Evolutionary conservation across 2,329 filamentous ascomycete species (phyloP).

Genomic region (Stemphylium vesicarium): DNA sequence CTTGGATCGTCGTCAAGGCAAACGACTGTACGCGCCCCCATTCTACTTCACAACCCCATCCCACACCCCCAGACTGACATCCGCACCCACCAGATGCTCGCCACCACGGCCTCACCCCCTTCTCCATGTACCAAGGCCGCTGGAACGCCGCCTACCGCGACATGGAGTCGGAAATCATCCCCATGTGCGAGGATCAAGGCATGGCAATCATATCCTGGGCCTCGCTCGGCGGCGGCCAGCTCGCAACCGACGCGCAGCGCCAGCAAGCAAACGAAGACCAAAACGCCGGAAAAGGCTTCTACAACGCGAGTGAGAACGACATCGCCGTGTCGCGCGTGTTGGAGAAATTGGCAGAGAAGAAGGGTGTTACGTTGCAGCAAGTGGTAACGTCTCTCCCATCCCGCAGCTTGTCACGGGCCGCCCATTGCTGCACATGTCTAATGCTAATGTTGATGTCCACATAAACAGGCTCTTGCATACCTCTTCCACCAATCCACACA

Average conservation of each 20-base stretch:
- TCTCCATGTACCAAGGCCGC: conserved; percentile 51
- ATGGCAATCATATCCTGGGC: conserved; percentile 63
- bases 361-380: not conserved
- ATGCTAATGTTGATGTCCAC: no score
- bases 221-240: conserved; percentile 35
- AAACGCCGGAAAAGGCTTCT: conserved; percentile 18
- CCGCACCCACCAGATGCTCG: conserved; percentile 45
- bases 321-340: not conserved
- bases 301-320: no score
- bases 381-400: no score
- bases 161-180: conserved; percentile 55
- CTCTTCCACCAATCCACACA: conserved; percentile 57
- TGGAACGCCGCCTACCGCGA: conserved; percentile 53
- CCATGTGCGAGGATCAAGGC: conserved; percentile 52
- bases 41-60: no score
- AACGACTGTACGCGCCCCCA: conserved; percentile 28
- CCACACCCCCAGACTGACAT: no score
- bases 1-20: conserved; percentile 45
- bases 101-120: conserved; percentile 48
- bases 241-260: conserved; percentile 30
- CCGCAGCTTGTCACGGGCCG: no score
- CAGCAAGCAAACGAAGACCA: conserved; percentile 50
- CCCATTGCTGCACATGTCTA: no score
- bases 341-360: not conserved
- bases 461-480: conserved; percentile 23